These are phyloP conservation scores for Colletotrichum siamense DNA, from an alignment of 2,329 filamentous ascomycete genomes.

Conservation along the genomic window DNA sequence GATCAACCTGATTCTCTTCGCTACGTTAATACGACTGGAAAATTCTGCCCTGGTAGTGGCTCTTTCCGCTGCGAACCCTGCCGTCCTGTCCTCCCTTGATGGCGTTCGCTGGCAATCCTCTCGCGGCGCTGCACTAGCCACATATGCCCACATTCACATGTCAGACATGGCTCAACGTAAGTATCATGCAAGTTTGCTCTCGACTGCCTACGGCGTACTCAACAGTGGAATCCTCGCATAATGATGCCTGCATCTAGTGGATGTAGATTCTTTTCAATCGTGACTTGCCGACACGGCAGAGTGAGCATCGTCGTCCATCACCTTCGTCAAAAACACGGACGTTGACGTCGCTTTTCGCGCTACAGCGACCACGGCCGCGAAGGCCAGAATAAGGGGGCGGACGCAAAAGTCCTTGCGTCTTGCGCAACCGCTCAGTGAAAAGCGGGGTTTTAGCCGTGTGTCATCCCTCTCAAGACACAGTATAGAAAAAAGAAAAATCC, in stretches of 20 bases:
- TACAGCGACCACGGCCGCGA: not conserved
- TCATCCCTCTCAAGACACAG: not conserved
- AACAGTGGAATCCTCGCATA: not conserved
- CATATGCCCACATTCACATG: conserved; percentile 18
- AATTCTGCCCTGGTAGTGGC: not conserved
- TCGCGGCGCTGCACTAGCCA: not conserved
- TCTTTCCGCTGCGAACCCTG: not conserved
- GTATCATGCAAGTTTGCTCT: not conserved
- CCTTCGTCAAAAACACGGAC: not conserved
- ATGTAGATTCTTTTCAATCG: not conserved
- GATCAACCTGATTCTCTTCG: not conserved
- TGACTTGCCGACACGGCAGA: not conserved
- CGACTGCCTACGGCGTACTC: not conserved
- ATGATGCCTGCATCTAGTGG: not conserved
- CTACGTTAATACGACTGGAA: not conserved
- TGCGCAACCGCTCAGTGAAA: not conserved
- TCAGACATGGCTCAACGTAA: conserved; percentile 13
- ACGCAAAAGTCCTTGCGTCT: conserved; percentile 1
- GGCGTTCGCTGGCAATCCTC: not conserved
- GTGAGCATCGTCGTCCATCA: not conserved
- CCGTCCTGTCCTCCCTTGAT: not conserved
- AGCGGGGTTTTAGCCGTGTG: not conserved
- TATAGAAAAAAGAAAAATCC: not conserved
- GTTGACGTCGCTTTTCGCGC: not conserved
- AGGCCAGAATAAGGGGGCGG: not conserved